phyloP scores from a whole-genome alignment of 2,329 filamentous ascomycete species.

The Epichloe sibirici region DNA sequence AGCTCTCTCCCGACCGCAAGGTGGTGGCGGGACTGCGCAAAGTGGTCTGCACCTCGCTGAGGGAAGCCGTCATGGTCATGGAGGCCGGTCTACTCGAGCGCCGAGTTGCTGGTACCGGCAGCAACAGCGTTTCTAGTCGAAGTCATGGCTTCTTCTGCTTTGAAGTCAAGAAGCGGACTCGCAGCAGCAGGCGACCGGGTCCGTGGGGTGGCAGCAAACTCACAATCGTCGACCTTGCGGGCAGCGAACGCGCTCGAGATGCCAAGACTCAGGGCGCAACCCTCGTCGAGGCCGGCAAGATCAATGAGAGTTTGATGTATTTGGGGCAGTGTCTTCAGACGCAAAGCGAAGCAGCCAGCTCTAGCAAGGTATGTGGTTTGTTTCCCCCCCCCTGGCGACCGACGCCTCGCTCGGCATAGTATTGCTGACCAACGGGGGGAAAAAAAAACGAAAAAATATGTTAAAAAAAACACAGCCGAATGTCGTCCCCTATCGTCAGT shows the following conservation, averaged over 20 bases:
- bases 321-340: conserved; percentile 93
- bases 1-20: conserved; percentile 80
- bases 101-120: conserved; percentile 78
- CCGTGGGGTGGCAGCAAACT: conserved; percentile 67
- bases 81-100: conserved; percentile 82
- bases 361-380: conserved; percentile 48
- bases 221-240: conserved; percentile 84
- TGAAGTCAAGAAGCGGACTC: conserved; percentile 73
- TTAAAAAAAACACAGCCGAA: conserved; percentile 39
- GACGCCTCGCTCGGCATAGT: neutral
- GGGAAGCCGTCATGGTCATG: conserved; percentile 78
- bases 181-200: conserved; percentile 30
- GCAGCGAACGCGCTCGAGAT: conserved; percentile 83
- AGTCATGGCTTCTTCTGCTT: conserved; percentile 95
- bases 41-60: conserved; percentile 69
- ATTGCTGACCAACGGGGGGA: neutral
- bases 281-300: conserved; percentile 90
- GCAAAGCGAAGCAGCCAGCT: conserved; percentile 68
- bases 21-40: conserved; percentile 87
- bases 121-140: conserved; percentile 82
- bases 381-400: neutral
- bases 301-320: conserved; percentile 98
- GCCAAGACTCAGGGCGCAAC: conserved; percentile 91
- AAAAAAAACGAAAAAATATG: too few species aligned
- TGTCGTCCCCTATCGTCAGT: conserved; percentile 68